Base-by-base conservation (phyloP, 2,329 filamentous ascomycete genomes). In the Monosporascus cannonballus region DNA sequence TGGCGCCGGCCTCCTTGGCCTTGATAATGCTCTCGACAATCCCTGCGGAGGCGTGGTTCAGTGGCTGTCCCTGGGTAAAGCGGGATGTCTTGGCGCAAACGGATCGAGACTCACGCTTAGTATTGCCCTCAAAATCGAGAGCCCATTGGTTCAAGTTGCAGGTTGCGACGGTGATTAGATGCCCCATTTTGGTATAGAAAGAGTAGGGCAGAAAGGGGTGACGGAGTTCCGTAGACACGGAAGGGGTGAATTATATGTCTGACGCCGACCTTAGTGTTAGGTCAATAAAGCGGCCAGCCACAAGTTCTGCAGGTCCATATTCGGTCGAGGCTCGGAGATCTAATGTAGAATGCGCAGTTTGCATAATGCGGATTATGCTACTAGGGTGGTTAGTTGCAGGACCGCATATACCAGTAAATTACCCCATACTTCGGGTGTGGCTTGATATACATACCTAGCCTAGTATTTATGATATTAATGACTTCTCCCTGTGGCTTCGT, bases 11-110 rank as follows among this genome's bases (percentile, higher is more conserved):
- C 20, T 67, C 71, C 63, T 85, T 85, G 42, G 83, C 81, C 38
- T 65, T 67, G 25, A 70, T 73, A 52, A 86, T 81, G 56, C 77
- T 80, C 61, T 84, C 74, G 50, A 83, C 75, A 55, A 86, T 86
- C n/a, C 84, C 73, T 51, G 22, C 8, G 25, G 22, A 24, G 76
- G 71, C 2, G 73, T 68, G 63, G 86, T 87, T 42, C 82, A 66
- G 22, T 55, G 46, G 54, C 44, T 46, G 22, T 25, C 20, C 6
- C 25, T 3, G 30, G 30, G 45, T 51, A 42, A 15, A 36, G 3
- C 42, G 14, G 22, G 15, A 18, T 18, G 4, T 37, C 50, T 30
- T 25, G 18, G 22, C 11, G 22, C 30, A 50, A 20, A 27, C 39
- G 18, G 11, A 42, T 42, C 8, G 18, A 8, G 39, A 46, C 42